phyloP scores from a whole-genome alignment of 306 rosid species.

The Gynostemma pentaphyllum region DNA sequence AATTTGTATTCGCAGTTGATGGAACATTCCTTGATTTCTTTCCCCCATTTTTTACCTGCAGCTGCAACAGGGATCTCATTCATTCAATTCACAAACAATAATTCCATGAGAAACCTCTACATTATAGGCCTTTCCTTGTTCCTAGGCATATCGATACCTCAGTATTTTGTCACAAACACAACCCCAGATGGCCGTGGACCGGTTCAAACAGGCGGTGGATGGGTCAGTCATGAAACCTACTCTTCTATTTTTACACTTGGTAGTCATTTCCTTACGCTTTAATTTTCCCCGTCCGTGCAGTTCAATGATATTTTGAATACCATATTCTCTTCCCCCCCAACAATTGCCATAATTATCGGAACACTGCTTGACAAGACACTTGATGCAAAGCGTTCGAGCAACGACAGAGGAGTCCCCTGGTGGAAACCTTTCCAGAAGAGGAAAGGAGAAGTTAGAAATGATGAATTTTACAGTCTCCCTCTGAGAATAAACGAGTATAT shows the following conservation, averaged over 20 bases:
- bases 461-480: slow-evolving; percentile 66
- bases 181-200: slow-evolving; percentile 71
- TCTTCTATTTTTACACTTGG: neutral
- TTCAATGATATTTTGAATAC: slow-evolving; percentile 79
- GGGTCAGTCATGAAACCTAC: slow-evolving; percentile 47
- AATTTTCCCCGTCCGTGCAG: slow-evolving; percentile 28
- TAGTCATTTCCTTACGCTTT: slow-evolving; percentile 7
- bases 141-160: slow-evolving; percentile 83
- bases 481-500: slow-evolving; percentile 45
- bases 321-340: slow-evolving; percentile 78
- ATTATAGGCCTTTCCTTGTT: slow-evolving; percentile 69
- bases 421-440: slow-evolving; percentile 67
- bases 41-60: slow-evolving; percentile 22
- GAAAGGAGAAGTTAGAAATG: slow-evolving; percentile 68
- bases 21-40: neutral
- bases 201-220: slow-evolving; percentile 57
- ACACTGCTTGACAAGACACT: slow-evolving; percentile 71
- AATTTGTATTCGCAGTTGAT: neutral
- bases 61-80: slow-evolving; percentile 86
- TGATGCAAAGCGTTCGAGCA: slow-evolving; percentile 27
- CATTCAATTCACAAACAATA: slow-evolving; percentile 44
- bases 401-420: slow-evolving; percentile 81
- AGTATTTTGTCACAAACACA: slow-evolving; percentile 58
- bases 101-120: slow-evolving; percentile 78
- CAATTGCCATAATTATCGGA: slow-evolving; percentile 77